phyloP scores from a whole-genome alignment of 2,329 filamentous ascomycete genomes.

The Plectosphaerella sp. region DNA sequence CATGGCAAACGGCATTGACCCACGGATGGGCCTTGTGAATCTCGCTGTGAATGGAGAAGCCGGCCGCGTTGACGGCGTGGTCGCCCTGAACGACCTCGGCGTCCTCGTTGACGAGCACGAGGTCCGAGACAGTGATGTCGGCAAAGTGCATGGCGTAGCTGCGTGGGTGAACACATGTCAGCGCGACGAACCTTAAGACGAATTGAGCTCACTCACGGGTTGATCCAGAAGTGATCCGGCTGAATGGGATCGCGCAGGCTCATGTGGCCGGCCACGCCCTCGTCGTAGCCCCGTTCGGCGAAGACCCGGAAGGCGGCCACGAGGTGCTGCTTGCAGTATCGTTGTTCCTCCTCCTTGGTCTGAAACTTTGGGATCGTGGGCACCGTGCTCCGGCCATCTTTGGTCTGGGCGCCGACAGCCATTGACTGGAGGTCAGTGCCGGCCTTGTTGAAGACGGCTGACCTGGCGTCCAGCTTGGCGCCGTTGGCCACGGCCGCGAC shows the following conservation, averaged over 20 bases:
- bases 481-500: neutral
- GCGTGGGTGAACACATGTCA: neutral
- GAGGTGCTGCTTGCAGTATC: slow-evolving; percentile 48
- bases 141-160: slow-evolving; percentile 4
- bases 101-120: slow-evolving; percentile 6
- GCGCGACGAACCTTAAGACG: too few relatives aligned
- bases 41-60: slow-evolving; percentile 66
- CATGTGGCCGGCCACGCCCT: slow-evolving; percentile 61
- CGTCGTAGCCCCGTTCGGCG: slow-evolving; percentile 49
- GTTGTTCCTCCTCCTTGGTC: slow-evolving; percentile 32
- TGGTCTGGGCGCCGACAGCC: neutral
- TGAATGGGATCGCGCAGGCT: slow-evolving; percentile 56
- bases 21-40: slow-evolving; percentile 62
- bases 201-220: slow-evolving; percentile 32
- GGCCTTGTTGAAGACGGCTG: slow-evolving; percentile 1
- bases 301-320: slow-evolving; percentile 54
- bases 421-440: slow-evolving; percentile 2
- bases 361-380: slow-evolving; percentile 4
- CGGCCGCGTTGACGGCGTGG: slow-evolving; percentile 57
- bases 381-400: slow-evolving; percentile 1
- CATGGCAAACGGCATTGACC: slow-evolving; percentile 64
- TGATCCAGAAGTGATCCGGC: slow-evolving; percentile 60
- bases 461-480: neutral
- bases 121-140: slow-evolving; percentile 3
- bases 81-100: slow-evolving; percentile 2